These are phyloP conservation scores for Zygosaccharomyces sapae DNA, from an alignment of 1,139 yeast species.

Conservation along the genomic window DNA sequence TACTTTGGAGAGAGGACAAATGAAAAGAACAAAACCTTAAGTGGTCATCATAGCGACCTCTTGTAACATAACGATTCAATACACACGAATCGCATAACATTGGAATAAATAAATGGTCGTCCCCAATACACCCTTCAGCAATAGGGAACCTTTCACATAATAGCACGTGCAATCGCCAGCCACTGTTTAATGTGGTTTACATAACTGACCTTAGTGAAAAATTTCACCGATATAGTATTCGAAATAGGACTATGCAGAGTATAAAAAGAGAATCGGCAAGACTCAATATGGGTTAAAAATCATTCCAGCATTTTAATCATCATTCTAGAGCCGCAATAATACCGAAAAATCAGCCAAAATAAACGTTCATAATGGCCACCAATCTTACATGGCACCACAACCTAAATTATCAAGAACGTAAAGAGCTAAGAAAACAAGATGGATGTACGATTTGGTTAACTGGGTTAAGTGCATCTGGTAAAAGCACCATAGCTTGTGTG, in stretches of 20 bases:
- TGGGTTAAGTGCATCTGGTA: slow-evolving; percentile 92
- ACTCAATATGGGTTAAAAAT: neutral
- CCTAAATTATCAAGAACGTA: slow-evolving; percentile 77
- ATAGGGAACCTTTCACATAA: neutral
- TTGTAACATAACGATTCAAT: too few species aligned
- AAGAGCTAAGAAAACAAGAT: slow-evolving; percentile 64
- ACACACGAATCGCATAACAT: too few species aligned
- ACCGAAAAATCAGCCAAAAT: neutral
- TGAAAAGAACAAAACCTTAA: too few species aligned
- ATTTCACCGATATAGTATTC: slow-evolving; percentile 1
- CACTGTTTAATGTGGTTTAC: slow-evolving; percentile 6
- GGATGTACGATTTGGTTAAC: slow-evolving; percentile 95
- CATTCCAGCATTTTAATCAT: neutral
- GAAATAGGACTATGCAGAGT: neutral
- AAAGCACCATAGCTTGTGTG: slow-evolving; percentile 92
- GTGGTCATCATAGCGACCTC: too few species aligned
- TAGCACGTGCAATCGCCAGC: slow-evolving; percentile 6
- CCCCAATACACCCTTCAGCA: neutral
- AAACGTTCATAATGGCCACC: slow-evolving; percentile 61
- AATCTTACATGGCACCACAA: slow-evolving; percentile 96
- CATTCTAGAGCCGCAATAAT: neutral
- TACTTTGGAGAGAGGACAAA: too few species aligned
- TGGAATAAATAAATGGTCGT: too few species aligned
- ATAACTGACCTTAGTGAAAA: neutral
- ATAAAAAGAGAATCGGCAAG: neutral